Conservation (phyloP, 2,329 filamentous ascomycete genomes). For the Exophiala sideris region DNA sequence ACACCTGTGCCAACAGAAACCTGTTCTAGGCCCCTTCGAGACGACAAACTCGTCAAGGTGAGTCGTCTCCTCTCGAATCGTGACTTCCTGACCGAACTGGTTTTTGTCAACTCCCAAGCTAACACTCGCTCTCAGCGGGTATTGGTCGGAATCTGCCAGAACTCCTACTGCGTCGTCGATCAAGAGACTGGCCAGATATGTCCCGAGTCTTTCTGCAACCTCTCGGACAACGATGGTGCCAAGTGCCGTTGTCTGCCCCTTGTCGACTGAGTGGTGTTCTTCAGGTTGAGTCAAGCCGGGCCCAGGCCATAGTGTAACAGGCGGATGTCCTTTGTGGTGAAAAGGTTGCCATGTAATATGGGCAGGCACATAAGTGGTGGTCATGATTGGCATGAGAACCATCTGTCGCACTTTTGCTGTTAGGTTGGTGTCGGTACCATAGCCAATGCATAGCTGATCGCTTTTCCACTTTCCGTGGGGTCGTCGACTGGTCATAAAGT, state of each 20-base stretch:
- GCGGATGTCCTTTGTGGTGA: too few relatives aligned
- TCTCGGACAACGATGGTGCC: constrained; percentile 7
- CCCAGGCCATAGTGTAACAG: too few relatives aligned
- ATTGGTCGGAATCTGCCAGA: constrained; percentile 7
- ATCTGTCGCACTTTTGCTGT: too few relatives aligned
- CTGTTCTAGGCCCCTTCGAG: not conserved
- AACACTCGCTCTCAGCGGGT: not conserved
- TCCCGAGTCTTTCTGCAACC: constrained; percentile 3
- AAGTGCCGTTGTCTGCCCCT: constrained; percentile 9
- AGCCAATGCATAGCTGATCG: not conserved
- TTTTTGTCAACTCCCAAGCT: not conserved
- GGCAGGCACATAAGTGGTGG: too few relatives aligned
- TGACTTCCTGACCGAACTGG: not conserved
- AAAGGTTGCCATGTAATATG: too few relatives aligned
- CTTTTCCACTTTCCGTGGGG: too few relatives aligned
- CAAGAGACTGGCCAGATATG: constrained; percentile 7
- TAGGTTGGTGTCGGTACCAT: not conserved
- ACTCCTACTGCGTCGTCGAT: constrained; percentile 8
- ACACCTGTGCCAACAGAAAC: constrained; percentile 1
- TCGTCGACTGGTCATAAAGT: too few relatives aligned
- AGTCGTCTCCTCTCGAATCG: not conserved
- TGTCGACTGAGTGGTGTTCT: not conserved
- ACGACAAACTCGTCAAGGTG: constrained; percentile 11
- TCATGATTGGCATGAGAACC: too few relatives aligned
- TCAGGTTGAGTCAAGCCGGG: too few relatives aligned